Percentiles rank a stretch among this genome's conserved stretches.
Evolutionary conservation across 2,329 filamentous ascomycete species (phyloP).

Genomic region (Paecilomyces variotii): DNA sequence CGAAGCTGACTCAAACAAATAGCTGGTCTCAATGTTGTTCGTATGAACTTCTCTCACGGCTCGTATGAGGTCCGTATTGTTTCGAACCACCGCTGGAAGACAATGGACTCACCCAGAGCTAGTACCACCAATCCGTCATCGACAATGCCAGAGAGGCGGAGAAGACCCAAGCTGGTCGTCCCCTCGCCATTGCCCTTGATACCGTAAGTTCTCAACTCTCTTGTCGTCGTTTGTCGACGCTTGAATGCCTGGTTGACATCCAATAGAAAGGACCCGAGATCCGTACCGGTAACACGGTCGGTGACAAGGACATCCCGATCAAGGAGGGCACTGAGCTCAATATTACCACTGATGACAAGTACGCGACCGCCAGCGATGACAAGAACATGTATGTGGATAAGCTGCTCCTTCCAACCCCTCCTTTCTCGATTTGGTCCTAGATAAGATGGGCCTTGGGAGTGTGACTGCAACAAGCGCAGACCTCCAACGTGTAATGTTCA

Average conservation of each 20-base stretch:
- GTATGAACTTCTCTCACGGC: slow-evolving; percentile 99
- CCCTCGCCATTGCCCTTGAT: slow-evolving; percentile 88
- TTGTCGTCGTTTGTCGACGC: background rate
- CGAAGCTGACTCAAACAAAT: slow-evolving; percentile 13
- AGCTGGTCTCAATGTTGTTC: slow-evolving; percentile 92
- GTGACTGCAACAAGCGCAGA: too few species aligned
- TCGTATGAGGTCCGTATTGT: slow-evolving; percentile 58
- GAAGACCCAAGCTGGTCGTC: slow-evolving; percentile 67
- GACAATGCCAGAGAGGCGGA: slow-evolving; percentile 89
- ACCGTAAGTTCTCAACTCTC: slow-evolving; percentile 49
- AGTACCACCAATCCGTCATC: slow-evolving; percentile 97
- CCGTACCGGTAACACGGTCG: slow-evolving; percentile 67
- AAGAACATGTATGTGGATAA: slow-evolving; percentile 72
- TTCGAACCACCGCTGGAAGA: background rate
- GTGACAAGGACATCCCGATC: slow-evolving; percentile 71
- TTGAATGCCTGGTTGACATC: slow-evolving; percentile 7
- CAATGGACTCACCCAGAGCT: slow-evolving; percentile 8
- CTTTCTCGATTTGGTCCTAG: background rate
- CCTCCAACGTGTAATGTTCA: too few species aligned
- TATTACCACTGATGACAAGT: slow-evolving; percentile 94
- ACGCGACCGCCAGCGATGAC: slow-evolving; percentile 73
- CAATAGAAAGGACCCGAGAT: slow-evolving; percentile 72
- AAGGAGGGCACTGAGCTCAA: slow-evolving; percentile 76
- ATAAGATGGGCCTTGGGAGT: too few species aligned
- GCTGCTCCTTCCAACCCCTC: background rate